phyloP scores from a whole-genome alignment of 805 yeast genomes.

The Kodamaea lidongshanica region DNA sequence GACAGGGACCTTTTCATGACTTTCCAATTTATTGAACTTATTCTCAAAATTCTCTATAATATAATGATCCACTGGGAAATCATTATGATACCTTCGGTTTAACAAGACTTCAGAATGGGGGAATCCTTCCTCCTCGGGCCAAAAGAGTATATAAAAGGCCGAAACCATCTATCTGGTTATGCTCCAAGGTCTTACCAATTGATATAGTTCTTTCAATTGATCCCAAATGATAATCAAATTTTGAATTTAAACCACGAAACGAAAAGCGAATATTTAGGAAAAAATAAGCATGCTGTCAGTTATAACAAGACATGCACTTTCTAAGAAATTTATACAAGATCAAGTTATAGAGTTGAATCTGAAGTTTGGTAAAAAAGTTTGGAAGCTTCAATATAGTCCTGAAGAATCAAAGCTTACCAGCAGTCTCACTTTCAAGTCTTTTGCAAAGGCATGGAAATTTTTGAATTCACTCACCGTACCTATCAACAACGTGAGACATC shows the following conservation, averaged over 20 bases:
- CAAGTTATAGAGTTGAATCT: conserved; percentile 9
- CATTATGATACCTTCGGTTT: conserved; percentile 29
- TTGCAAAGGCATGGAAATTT: conserved; percentile 63
- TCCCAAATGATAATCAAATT: too few species aligned
- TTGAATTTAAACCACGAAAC: too few species aligned
- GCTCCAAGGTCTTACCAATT: background rate
- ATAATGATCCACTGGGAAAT: conserved; percentile 19
- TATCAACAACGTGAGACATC: conserved; percentile 58
- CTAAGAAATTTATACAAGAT: conserved; percentile 8
- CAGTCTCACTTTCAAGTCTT: conserved; percentile 40
- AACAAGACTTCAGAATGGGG: conserved; percentile 29
- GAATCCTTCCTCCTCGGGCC: conserved; percentile 25
- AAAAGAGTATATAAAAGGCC: conserved; percentile 31
- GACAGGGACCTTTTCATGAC: conserved; percentile 35
- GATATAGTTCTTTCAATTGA: background rate
- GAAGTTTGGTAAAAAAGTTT: conserved; percentile 4
- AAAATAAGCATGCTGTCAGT: too few species aligned
- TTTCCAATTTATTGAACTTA: conserved; percentile 15
- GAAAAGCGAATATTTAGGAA: too few species aligned
- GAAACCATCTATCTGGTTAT: conserved; percentile 25
- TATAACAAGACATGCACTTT: conserved; percentile 2
- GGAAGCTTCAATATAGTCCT: conserved; percentile 5
- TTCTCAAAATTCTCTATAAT: conserved; percentile 23
- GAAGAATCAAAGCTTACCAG: conserved; percentile 1
- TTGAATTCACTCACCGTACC: conserved; percentile 51